Conservation (phyloP, 2,329 filamentous ascomycete genomes). For the Fonsecaea monophora region DNA sequence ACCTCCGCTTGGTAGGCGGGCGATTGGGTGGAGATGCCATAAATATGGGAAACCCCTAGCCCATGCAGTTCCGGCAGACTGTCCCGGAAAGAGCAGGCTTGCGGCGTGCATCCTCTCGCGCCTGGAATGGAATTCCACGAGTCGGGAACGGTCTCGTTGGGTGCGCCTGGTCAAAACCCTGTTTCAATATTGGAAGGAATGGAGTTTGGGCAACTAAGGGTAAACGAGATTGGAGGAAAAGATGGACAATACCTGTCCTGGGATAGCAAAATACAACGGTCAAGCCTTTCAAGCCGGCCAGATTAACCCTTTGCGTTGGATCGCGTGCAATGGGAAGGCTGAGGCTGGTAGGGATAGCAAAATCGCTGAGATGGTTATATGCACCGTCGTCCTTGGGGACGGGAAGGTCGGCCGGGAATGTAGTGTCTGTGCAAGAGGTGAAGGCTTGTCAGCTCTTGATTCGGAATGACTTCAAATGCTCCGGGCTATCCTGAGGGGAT, state of each 20-base stretch:
- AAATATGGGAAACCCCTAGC: constrained; percentile 46
- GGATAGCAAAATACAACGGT: constrained; percentile 54
- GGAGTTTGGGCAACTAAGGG: background rate
- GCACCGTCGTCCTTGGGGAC: constrained; percentile 51
- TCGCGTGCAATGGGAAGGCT: constrained; percentile 39
- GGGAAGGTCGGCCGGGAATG: constrained; percentile 47
- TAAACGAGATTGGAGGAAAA: background rate
- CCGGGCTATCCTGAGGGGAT: background rate
- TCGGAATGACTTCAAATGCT: background rate
- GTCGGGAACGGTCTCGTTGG: constrained; percentile 50
- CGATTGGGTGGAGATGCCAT: constrained; percentile 50
- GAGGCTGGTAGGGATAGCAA: constrained; percentile 44
- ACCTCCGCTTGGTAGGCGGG: constrained; percentile 51
- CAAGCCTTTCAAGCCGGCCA: constrained; percentile 47
- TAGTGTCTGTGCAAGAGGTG: constrained; percentile 34
- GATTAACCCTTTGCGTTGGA: constrained; percentile 38
- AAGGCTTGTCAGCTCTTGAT: background rate
- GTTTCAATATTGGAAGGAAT: background rate
- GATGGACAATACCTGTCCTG: constrained; percentile 21
- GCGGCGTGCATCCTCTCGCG: constrained; percentile 53
- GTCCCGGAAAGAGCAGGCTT: constrained; percentile 54
- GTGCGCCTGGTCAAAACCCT: constrained; percentile 44
- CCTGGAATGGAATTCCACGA: constrained; percentile 54
- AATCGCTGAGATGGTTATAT: constrained; percentile 47
- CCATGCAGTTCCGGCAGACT: constrained; percentile 41